These are phyloP conservation scores for Lenwebbia sp. DNA, from an alignment of 345 rosid species.

Conservation along the genomic window DNA sequence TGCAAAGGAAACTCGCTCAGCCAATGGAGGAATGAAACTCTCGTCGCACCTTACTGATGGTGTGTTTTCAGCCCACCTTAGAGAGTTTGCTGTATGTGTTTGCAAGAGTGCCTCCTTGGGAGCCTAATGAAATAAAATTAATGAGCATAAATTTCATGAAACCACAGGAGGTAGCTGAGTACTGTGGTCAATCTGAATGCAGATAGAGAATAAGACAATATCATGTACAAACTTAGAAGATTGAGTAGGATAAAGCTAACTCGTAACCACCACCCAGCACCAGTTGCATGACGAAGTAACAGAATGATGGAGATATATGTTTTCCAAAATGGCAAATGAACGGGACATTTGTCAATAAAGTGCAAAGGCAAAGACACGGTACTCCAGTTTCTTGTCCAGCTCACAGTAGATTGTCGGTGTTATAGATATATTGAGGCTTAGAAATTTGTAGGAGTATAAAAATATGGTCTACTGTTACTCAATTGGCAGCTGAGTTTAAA, in stretches of 20 bases:
- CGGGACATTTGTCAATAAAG: neutral
- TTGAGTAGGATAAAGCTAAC: neutral
- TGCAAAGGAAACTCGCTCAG: slow-evolving; percentile 59
- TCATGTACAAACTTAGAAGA: neutral
- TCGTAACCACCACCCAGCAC: neutral
- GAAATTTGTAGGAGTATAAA: neutral
- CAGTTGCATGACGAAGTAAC: neutral
- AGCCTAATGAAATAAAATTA: slow-evolving; percentile 25
- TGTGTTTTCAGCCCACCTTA: slow-evolving; percentile 55
- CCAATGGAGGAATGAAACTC: slow-evolving; percentile 45
- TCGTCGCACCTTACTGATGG: slow-evolving; percentile 36
- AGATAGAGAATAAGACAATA: neutral
- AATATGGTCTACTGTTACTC: neutral
- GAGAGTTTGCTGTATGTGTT: slow-evolving; percentile 46
- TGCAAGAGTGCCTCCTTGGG: slow-evolving; percentile 48
- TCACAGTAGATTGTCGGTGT: neutral
- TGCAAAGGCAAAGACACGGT: neutral
- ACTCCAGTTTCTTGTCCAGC: neutral
- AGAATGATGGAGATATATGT: neutral
- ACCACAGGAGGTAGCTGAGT: neutral
- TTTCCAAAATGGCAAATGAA: neutral
- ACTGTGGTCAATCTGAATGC: neutral
- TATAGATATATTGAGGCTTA: neutral
- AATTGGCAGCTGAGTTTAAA: neutral
- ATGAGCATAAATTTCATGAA: slow-evolving; percentile 5